These are phyloP conservation scores for Rhodomyrtus tomentosa DNA, from an alignment of 345 rosid species.

Conservation along the genomic window DNA sequence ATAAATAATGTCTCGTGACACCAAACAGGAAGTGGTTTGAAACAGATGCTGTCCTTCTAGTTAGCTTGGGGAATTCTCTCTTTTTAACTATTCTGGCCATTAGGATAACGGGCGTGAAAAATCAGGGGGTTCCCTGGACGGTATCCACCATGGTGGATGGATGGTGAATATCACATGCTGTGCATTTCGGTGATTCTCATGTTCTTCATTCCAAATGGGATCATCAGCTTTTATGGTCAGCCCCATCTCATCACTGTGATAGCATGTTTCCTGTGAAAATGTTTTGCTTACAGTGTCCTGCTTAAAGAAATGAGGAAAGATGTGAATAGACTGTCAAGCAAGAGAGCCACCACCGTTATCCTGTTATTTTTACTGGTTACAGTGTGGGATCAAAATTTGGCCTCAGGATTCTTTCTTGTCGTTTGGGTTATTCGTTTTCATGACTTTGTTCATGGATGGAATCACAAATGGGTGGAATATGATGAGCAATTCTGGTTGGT, in stretches of 20 bases:
- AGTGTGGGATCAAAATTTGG: no score
- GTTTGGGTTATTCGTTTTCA: no score
- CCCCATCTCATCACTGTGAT: background rate
- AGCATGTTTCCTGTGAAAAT: background rate
- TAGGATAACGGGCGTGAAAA: slow-evolving; percentile 83
- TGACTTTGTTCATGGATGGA: no score
- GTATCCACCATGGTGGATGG: slow-evolving; percentile 96
- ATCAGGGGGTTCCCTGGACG: slow-evolving; percentile 86
- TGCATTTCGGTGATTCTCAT: slow-evolving; percentile 72
- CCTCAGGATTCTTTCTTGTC: no score
- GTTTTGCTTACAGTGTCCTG: background rate
- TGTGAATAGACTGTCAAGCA: background rate
- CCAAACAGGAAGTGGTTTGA: slow-evolving; percentile 93
- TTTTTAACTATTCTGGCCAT: slow-evolving; percentile 69
- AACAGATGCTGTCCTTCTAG: slow-evolving; percentile 91
- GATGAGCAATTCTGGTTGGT: no score
- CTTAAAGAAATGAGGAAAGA: no score
- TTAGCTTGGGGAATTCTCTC: no score
- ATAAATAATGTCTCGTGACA: slow-evolving; percentile 73
- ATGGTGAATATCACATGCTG: slow-evolving; percentile 85
- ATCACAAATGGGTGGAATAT: no score
- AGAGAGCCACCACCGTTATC: background rate
- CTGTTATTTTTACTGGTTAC: background rate
- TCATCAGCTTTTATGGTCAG: slow-evolving; percentile 80
- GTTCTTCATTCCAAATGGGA: slow-evolving; percentile 92